Conservation (phyloP, 768 basidiomycete species). For the Auriscalpium vulgare region DNA sequence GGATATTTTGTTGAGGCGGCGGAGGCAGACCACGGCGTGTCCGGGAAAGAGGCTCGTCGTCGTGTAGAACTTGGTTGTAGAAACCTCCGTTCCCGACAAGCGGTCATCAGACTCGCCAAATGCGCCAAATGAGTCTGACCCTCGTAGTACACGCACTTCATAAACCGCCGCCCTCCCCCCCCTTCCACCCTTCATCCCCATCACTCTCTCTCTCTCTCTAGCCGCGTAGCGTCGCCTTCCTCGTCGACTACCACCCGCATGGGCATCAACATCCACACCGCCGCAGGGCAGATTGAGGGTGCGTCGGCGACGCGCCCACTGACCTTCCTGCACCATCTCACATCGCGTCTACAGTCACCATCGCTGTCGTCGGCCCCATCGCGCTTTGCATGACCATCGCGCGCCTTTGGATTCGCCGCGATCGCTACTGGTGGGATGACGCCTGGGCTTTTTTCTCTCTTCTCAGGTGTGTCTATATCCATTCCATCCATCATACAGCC, state of each 20-base stretch:
- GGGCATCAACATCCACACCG: conserved; percentile 11
- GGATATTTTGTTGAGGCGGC: no score
- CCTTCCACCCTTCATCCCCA: neutral
- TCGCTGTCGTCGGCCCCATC: conserved; percentile 17
- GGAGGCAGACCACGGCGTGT: no score
- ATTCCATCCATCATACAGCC: neutral
- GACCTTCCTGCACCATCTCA: neutral
- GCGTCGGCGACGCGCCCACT: no score
- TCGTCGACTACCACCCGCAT: neutral
- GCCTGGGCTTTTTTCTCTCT: conserved; percentile 19
- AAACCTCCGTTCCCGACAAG: no score
- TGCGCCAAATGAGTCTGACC: neutral
- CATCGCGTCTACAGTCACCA: conserved; percentile 12
- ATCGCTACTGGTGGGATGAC: conserved; percentile 21
- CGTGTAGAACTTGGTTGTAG: no score
- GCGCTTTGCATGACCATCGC: conserved; percentile 17
- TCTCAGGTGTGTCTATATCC: conserved; percentile 4
- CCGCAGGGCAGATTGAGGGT: conserved; percentile 14
- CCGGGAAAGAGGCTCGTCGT: no score
- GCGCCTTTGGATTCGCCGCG: conserved; percentile 18
- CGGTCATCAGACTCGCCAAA: no score
- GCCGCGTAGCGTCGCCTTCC: neutral
- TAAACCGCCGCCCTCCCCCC: neutral
- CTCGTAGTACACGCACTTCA: neutral
- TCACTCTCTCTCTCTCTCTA: neutral